Evolutionary conservation across 768 basidiomycete genomes (phyloP), one percentile per base, ranked within the genome.

Genomic region (Ramaria rubella): DNA sequence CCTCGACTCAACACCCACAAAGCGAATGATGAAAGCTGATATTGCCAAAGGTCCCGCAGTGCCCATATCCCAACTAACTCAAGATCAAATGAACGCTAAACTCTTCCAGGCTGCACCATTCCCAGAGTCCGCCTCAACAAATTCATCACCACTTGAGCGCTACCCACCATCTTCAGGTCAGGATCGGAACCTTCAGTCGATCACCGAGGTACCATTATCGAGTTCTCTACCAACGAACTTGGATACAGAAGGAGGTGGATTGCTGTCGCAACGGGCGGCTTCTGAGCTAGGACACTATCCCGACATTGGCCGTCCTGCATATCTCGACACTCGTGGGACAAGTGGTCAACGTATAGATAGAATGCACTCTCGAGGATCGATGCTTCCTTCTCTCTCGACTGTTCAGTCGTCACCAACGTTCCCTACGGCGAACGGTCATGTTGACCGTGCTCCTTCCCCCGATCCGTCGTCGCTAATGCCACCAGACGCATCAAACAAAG

Each of bases 241-340:
- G 24, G 72, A 72, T 15, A 66, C 65, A 27, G 69, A 69, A 24
- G 59, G 62, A 11, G 58, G 48, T 23, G 52, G 52, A 8, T 31
- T 48, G 23, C 68, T 66, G 57, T 75, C 55, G 68, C 79, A 78
- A 59, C 81, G 88, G 49, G 81, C 89, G 6, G 89, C 85, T 66
- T 92, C 90, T 26, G 90, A 90, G 67, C 74, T 90, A 43, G 90
- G 90, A 4, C 85, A 91, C 65, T 91, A 92, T 68, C 64, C 83
- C 42, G 90, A 90, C 69, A 67, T 83, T 64, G 62, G 70, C 64
- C 65, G 72, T 53, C 61, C 60, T 58, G 46, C 48, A 58, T 72
- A 73, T 21, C 68, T 64, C 49, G 77, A 78, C 49, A 77, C 77
- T 57, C 66, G 73, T 42, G 79, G 78, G 17, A 78, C 80, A 36